Conservation (phyloP, 148 eudicot species). For the Rhododendron molle region DNA sequence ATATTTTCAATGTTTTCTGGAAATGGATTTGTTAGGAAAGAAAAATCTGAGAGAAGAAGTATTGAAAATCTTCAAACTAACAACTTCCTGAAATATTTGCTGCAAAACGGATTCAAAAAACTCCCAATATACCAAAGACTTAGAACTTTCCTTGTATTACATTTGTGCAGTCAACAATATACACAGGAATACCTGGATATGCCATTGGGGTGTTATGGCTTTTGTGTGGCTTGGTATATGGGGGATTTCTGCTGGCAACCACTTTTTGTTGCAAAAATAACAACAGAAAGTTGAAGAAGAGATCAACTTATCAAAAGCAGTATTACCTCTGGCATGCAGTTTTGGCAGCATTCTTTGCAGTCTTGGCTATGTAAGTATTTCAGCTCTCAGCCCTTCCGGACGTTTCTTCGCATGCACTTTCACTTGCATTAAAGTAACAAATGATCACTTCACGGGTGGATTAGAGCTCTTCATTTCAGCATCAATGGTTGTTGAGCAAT, state of each 20-base stretch:
- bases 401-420: not conserved
- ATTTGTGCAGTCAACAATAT: constrained; percentile 55
- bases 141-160: not conserved
- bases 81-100: not conserved
- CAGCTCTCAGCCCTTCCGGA: not conserved
- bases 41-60: not conserved
- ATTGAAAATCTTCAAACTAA: not conserved
- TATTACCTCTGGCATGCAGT: constrained; percentile 36
- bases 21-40: not conserved
- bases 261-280: constrained; percentile 28
- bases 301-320: constrained; percentile 36
- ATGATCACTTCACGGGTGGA: not conserved
- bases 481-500: not conserved
- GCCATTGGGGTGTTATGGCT: constrained; percentile 54
- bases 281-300: constrained; percentile 28
- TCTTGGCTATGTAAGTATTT: constrained; percentile 56
- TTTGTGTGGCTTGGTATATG: constrained; percentile 41
- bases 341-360: constrained; percentile 29
- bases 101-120: not conserved
- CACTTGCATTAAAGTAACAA: not conserved
- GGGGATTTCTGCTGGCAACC: constrained; percentile 28
- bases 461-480: not conserved
- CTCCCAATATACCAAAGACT: not conserved
- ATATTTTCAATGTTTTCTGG: not conserved
- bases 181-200: constrained; percentile 60